Evolutionary conservation across 805 yeast species (phyloP), one percentile per base, ranked within the genome.

Genomic region (Nakazawaea laoshanensis): DNA sequence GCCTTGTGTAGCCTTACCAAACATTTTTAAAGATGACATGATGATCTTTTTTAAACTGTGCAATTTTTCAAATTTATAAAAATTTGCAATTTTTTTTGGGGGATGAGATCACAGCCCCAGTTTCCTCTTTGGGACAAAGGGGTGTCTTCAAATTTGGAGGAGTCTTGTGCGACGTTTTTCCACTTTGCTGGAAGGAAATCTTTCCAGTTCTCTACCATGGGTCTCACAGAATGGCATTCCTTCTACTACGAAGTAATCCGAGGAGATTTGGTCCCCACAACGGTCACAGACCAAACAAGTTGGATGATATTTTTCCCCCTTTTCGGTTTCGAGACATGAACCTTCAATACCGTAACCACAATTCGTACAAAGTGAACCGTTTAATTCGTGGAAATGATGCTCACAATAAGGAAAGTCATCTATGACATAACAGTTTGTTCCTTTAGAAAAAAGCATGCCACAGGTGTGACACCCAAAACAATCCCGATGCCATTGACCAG

Each of bases 401-500:
- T 74, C 73, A 61, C 98, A 92, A 55, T 77, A 86, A 10, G 97
- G 96, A 38, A 61, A 48, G 55, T 89, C 94, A 20, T 77, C 63
- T 26, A 74, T 65, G 5, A 83, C 95, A 52, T 88, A 92, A 45
- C 87, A 78, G 17, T 73, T 71, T 12, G 70, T 69, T 9, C 70
- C 65, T 46, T 74, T 81, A 42, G 63, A 65, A 55, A 83, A 82
- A 24, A 54, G 55, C 2, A 64, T 49, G 7, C 55, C 55, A 59
- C 97, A 89, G 9, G 63, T 55, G 13, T 65, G 57, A 61, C 98
- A 92, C 10, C 61, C 60, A 62, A 92, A 89, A 52, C 98, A 92
- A 11, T 65, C 56, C 24, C 94, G 67, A 51, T 92, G 98, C 97
- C 97, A 92, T 51, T 87, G 89, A 0, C 96, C 97, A 2, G 85